Base-by-base conservation (phyloP, 2,329 filamentous ascomycete genomes). In the Rhynchosporium agropyri region DNA sequence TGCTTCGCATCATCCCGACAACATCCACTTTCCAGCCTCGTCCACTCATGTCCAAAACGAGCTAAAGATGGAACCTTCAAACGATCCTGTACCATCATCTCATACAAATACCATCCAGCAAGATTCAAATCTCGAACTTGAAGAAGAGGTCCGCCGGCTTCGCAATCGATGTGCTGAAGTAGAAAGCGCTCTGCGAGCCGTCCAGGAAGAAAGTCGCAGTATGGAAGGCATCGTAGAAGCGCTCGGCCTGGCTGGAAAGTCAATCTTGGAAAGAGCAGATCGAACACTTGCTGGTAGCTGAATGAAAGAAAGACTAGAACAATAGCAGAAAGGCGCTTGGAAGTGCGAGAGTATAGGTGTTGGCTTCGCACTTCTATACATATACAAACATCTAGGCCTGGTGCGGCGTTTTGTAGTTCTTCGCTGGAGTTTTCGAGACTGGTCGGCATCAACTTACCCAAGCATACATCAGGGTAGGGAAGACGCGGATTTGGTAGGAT, bases 141-240 rank as follows among this genome's bases (percentile, higher is more conserved):
- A 62, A 55, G 63, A 64, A 48, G 71, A 74, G 50, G 66, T 74
- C 10, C 62, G 57, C 40, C 67, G 66, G 3, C 62, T 74, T 15
- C 68, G 65, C 33, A 61, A 43, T 50, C 70, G 71, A 48, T 74
- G 70, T 60, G 57, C 59, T 12, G 69, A 71, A 46, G 65, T 69
- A 28, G 72, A 73, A 60, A 58, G 61, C 33, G 61, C 68, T 3
- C 59, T 74, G 46, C 64, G 65, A 29, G 63, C 63, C 8, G 66
- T 74, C 3, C 54, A 64, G 51, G 66, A 71, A n/a, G 69, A 73
- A 8, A 70, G 67, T 54, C 66, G 64, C 10, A 69, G 65, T 38
- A 73, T 72, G 66, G 67, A 70, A 64, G 63, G 63, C 31, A 65
- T 72, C 20, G 46, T 72, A 15, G 65, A 70, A 56, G 63, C 64